These are phyloP conservation scores for Teratosphaeria viscida DNA, from an alignment of 2,329 filamentous ascomycete genomes.

Conservation along the genomic window DNA sequence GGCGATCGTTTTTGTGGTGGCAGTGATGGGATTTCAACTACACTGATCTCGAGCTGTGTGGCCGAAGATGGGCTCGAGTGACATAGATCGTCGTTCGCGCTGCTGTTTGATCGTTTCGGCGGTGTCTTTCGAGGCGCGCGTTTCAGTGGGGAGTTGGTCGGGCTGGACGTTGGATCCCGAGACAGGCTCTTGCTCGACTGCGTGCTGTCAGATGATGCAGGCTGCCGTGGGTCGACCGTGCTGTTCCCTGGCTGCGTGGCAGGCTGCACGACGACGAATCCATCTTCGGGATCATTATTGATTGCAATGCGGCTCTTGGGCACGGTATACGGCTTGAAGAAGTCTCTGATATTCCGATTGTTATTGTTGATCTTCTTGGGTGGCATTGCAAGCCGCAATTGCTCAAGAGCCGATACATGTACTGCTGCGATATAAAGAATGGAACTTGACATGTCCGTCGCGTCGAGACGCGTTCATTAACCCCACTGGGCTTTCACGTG, in stretches of 20 bases:
- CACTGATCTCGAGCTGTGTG: conserved; percentile 2
- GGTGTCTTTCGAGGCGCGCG: background rate
- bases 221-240: background rate
- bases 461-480: no score
- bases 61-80: conserved; percentile 6
- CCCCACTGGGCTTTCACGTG: no score
- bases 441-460: background rate
- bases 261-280: conserved; percentile 16
- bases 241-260: background rate
- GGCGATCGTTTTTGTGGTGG: background rate
- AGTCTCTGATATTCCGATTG: conserved; percentile 19
- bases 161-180: background rate
- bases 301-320: conserved; percentile 15
- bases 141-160: conserved; percentile 1
- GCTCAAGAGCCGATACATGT: background rate
- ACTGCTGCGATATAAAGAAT: background rate
- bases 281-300: conserved; percentile 13
- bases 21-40: conserved; percentile 8
- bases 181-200: background rate
- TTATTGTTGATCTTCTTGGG: background rate
- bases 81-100: background rate
- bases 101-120: background rate
- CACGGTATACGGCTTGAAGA: conserved; percentile 34
- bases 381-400: background rate
- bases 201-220: background rate